Base-by-base conservation (phyloP, 2,329 filamentous ascomycete genomes). In the Colletotrichum spinosum region DNA sequence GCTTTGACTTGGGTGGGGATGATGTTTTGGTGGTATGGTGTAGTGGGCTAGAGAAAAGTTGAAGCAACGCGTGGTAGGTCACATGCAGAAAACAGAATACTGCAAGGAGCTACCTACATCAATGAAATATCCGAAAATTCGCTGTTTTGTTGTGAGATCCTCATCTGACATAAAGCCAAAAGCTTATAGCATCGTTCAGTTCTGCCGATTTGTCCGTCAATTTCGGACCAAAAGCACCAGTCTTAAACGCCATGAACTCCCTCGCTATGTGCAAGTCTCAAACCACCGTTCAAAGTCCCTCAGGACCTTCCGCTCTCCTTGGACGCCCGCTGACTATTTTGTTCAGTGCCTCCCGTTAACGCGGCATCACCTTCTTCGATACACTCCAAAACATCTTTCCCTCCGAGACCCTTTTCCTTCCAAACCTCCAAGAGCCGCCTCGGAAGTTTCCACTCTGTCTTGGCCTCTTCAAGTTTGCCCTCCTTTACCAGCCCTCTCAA, bases 391-490 rank as follows among this genome's bases (percentile, higher is more conserved):
- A 88, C 85, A 55, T 88, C 86, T 2, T 73, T 74, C 1, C 86
- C 86, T 1, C 87, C 88, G 0, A 87, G 61, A 1, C 84, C 85
- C 68, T 80, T 79, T 52, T 86, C 81, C 68, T 79, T 82, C 88
- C 88, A 90, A 34, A 77, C 71, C 58, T 82, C 73, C 4, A 89
- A 75, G 67, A 89, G 71, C 67, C 75, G 76, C 67, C 83, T 78
- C 38, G 86, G 85, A 75, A 83, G 76, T 71, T 82, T 80, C 86
- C 87, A 90, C 67, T 84, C 81, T 63, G 76, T 77, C 70, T 81
- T 83, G 2, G 91, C 91, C 65, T 90, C 87, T 17, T 89, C 85
- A 39, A 81, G 72, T 69, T 83, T 86, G 35, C 90, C 91, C 55
- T 88, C 83, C 8, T 76, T 79, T 12, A 91, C 81, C 65, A 94